Base-by-base conservation (phyloP, 441 rosid species). In the Manihot esculenta region DNA sequence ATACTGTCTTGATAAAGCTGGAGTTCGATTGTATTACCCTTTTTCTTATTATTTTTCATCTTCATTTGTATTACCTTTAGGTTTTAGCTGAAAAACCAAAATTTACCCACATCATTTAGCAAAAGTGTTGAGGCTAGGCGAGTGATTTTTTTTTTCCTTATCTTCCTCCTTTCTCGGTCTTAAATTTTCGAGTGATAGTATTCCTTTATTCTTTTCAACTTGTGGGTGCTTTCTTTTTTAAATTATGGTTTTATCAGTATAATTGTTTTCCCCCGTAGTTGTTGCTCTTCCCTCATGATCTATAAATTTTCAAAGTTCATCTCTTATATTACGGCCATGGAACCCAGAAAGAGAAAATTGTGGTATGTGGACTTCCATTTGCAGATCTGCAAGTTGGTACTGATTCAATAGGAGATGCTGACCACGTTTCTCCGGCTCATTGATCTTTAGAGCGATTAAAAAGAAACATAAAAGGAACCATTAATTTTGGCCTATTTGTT, bases 1-100 rank as follows among this genome's bases (percentile, higher is more conserved):
- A 68, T 64, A 50, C 27, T 61, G 56, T 70, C 72, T 72, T 79
- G 64, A 70, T 26, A 66, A 18, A 3, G 12, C 6, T 27, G 67
- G 66, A 10, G 11, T 63, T 72, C 63, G 47, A 72, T 66, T 62
- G 12, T 71, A 71, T 30, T 30, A 30, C 4, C 4, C 4, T 30
- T 30, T 30, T 30, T 30, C 2, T 30, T 30, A 1, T 30, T 30
- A 1, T 30, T 1, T 30, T 30, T 30, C 4, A 30, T 30, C 35
- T 30, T 30, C 35, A 51, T 74, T 66, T 62, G 12, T 73, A 71
- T 67, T 70, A 26, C 54, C 48, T 42, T 20, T 15, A 13, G 68
- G 44, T 71, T 56, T 56, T 48, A 44, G 26, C 50, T 59, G 38
- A 65, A 68, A 50, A 64, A 61, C 21, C 57, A 45, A 8, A 75